phyloP scores from a whole-genome alignment of 257 asterid genomes.

The Solanum bulbocastanum region DNA sequence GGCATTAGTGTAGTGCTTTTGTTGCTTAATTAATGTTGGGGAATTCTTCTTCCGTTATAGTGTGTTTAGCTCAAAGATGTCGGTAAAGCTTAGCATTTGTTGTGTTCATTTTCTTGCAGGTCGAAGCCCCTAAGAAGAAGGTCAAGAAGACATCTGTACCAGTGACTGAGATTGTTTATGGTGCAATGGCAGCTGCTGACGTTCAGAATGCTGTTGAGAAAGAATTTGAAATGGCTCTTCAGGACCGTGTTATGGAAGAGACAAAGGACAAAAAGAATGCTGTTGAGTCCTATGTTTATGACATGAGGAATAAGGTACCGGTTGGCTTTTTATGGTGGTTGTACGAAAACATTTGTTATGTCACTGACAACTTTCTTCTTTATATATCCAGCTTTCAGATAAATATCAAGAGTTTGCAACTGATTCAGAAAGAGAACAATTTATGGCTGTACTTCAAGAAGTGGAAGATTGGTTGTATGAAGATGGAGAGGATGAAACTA shows the following conservation, averaged over 20 bases:
- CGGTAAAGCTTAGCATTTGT: background rate
- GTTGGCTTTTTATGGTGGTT: background rate
- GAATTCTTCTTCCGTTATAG: background rate
- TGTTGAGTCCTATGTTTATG: constrained; percentile 91
- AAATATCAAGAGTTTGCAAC: constrained; percentile 54
- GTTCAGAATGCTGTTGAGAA: constrained; percentile 87
- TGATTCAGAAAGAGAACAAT: constrained; percentile 70
- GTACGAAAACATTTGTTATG: background rate
- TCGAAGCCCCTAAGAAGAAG: constrained; percentile 81
- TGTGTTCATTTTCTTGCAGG: constrained; percentile 3
- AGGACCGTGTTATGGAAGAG: constrained; percentile 97
- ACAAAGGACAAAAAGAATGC: constrained; percentile 96
- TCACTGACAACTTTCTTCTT: background rate
- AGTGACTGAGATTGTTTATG: constrained; percentile 62
- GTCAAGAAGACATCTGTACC: constrained; percentile 68
- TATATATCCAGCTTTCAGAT: constrained; percentile 55
- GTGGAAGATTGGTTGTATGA: constrained; percentile 96
- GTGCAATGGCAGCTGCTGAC: constrained; percentile 59
- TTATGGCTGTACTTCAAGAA: constrained; percentile 68
- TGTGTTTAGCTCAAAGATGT: background rate
- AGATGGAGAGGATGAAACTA: constrained; percentile 92
- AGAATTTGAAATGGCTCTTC: constrained; percentile 96
- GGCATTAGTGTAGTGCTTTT: background rate
- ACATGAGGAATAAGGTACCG: constrained; percentile 81
- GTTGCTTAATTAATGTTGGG: background rate